A percentile compares a stretch with the other conserved stretches of the same genome.
These are phyloP conservation scores for Populus ilicifolia DNA, from an alignment of 345 rosid species.

Conservation along the genomic window DNA sequence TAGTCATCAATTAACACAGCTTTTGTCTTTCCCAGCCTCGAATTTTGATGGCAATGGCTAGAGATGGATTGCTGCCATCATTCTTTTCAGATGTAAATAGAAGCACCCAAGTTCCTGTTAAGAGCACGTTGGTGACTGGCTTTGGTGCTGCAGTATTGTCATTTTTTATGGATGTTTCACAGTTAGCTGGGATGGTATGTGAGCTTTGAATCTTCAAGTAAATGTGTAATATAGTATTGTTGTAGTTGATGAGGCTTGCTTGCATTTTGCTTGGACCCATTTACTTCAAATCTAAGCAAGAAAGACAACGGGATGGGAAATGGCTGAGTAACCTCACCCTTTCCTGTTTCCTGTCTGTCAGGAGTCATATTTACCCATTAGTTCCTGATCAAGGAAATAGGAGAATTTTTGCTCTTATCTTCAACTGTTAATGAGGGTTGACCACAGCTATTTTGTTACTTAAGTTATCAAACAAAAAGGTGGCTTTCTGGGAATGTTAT, in stretches of 20 bases:
- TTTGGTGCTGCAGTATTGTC: constrained; percentile 63
- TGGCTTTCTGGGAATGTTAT: background rate
- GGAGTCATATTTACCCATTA: background rate
- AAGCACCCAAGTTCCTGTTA: constrained; percentile 70
- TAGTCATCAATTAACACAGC: background rate
- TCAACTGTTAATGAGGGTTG: background rate
- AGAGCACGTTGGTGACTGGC: constrained; percentile 73
- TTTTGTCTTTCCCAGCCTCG: constrained; percentile 53
- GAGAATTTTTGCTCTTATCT: background rate
- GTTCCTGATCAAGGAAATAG: background rate
- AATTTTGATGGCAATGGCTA: constrained; percentile 89
- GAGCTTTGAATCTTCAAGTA: background rate
- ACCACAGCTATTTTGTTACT: background rate
- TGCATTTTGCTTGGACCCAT: background rate
- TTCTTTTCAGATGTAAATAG: constrained; percentile 73
- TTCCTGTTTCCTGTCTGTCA: background rate
- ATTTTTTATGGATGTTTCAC: constrained; percentile 76
- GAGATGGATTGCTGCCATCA: constrained; percentile 86
- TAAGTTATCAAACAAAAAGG: background rate
- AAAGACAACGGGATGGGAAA: background rate
- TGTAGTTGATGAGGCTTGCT: background rate
- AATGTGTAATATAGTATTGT: background rate
- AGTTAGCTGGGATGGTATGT: constrained; percentile 88
- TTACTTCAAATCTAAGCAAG: background rate
- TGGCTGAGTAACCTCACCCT: background rate